Evolutionary conservation across 371 early-diverging fungal species (phyloP), one percentile per base, ranked within the genome.

Genomic region (Zancudomyces culisetae): DNA sequence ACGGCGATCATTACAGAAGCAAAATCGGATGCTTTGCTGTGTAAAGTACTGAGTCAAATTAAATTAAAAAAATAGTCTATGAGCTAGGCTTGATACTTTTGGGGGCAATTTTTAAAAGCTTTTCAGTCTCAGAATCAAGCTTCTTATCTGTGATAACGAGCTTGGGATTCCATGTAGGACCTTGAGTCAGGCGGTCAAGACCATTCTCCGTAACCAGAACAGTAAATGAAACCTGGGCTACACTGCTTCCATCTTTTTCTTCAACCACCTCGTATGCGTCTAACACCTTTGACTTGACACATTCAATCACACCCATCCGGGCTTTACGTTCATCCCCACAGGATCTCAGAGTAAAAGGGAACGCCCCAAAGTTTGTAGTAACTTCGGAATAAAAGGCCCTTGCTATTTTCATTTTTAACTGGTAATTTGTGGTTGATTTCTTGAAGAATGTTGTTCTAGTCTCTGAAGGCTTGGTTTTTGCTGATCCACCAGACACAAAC

Each of bases 151-250:
- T 72, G 74, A 82, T 70, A 61, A 79, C 65, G 20, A 72, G 47
- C 57, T 76, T 73, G 43, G 72, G 61, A 57, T 86, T 79, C 57
- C 77, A 79, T 42, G 66, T 64, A 42, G 77, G 72, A 55, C 78
- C 69, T 51, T 61, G 43, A 4, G 87, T 89, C 51, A 82, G 75
- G 55, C 82, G 77, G 47, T 79, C 62, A 35, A 79, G 71, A 27
- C 86, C 92, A 47, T 70, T 75, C 28, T 85, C 72, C 47, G 79
- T 70, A 29, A 91, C 68, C 52, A 92, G 68, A 27, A 81, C 85
- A 1, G 95, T 91, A 57, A 84, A 74, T 70, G 85, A 81, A 66
- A 85, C 80, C 64, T 90, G 90, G 26, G 88, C 90, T 27, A 86
- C 80, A 27, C 72, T 54, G 55, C 77, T 87, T 23, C 76, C 84